Evolutionary conservation across 768 basidiomycete genomes (phyloP), one percentile per base, ranked within the genome.

Genomic region (Lepiota brunneoincarnata): DNA sequence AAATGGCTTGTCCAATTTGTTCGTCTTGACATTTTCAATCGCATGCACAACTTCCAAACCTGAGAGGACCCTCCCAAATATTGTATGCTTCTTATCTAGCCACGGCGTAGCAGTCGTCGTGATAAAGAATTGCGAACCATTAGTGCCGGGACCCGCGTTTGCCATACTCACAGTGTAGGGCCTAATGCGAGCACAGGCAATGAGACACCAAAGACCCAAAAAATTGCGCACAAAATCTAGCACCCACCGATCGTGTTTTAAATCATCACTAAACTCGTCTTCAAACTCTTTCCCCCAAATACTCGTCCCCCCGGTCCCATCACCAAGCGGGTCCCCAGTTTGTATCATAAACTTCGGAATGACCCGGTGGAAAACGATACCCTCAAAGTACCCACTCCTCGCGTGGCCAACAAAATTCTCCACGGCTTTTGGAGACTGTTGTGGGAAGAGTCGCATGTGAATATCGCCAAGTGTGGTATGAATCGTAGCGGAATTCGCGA

Each of bases 301-400:
- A 11, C 89, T 92, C 46, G 78, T 84, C 12, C 94, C 94, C 14
- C 93, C 93, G 0, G 93, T 95, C 4, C 93, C 94, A 70, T 97
- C 92, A 18, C 91, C 93, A n/a, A 94, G 73, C 2, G 94, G 94
- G 63, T 96, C 93, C 28, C 93, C 93, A 3, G 93, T 96, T 76
- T 97, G 94, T 52, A 97, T 89, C 94, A 96, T 96, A 65, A 99
- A 99, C 72, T 99, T 98, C 57, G 92, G 82, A 66, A 99, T 99
- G 59, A 98, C 91, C 54, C 97, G 89, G 68, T 99, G 97, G 77
- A 98, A 98, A 63, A 98, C 83, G 54, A 97, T 77, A 11, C 88
- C 86, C 67, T 99, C 96, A 64, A 89, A 98, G 73, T 89, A 98
- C 2, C 91, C 86, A 60, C 86, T 91, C 61, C 90, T 78, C 14